These are phyloP conservation scores for Clohesyomyces aquaticus DNA, from an alignment of 495 filamentous ascomycete species.

Conservation along the genomic window DNA sequence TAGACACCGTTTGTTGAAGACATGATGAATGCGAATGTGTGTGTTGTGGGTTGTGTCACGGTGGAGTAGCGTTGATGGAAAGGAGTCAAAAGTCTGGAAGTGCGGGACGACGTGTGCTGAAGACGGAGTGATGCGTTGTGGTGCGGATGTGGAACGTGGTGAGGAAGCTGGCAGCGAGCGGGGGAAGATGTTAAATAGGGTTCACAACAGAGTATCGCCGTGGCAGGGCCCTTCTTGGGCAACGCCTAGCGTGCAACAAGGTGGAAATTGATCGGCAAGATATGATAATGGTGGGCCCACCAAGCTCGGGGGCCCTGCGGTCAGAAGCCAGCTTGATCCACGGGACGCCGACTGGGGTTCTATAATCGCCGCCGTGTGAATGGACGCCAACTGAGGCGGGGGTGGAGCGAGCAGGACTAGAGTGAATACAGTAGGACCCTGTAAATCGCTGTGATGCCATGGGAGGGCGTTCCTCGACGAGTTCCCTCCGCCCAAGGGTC, in stretches of 20 bases:
- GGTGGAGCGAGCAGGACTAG: not conserved
- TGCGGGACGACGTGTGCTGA: too few species aligned
- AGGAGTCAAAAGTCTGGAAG: not conserved
- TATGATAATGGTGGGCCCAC: slow-evolving; percentile 14
- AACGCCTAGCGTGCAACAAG: not conserved
- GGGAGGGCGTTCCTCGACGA: too few species aligned
- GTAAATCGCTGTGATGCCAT: not conserved
- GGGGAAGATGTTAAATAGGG: slow-evolving; percentile 19
- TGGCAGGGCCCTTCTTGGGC: too few species aligned
- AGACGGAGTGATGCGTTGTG: not conserved
- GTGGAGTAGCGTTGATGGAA: not conserved
- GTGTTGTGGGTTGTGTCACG: not conserved
- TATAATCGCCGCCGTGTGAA: not conserved
- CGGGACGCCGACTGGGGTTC: not conserved
- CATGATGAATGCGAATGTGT: slow-evolving; percentile 13
- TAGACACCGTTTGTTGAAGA: slow-evolving; percentile 34
- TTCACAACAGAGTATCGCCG: not conserved
- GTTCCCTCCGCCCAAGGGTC: slow-evolving; percentile 2
- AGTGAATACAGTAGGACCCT: not conserved
- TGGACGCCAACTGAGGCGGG: not conserved
- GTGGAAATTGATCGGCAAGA: slow-evolving; percentile 5
- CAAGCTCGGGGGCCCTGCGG: not conserved
- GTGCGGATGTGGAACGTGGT: not conserved
- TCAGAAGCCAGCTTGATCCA: not conserved
- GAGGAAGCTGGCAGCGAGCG: not conserved